These are phyloP conservation scores for Nemania bipapillata DNA, from an alignment of 2,329 filamentous ascomycete genomes.

Conservation along the genomic window DNA sequence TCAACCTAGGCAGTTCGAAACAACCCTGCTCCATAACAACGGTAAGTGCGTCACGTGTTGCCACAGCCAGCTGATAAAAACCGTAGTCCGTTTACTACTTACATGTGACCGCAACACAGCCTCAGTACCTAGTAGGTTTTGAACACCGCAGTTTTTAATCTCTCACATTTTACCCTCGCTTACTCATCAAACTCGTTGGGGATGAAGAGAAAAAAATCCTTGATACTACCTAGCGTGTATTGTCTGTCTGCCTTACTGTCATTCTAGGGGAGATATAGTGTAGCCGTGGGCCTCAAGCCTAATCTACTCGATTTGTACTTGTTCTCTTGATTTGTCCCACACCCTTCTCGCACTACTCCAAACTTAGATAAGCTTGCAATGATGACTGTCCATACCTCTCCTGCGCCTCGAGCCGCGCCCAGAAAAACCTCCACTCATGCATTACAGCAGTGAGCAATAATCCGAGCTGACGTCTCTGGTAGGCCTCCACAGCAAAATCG, in stretches of 20 bases:
- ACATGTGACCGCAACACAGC: constrained; percentile 35
- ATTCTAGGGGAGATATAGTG: constrained; percentile 25
- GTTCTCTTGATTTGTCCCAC: constrained; percentile 19
- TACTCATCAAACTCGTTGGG: background rate
- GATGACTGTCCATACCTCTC: background rate
- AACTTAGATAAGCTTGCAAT: constrained; percentile 8
- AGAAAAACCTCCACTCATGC: background rate
- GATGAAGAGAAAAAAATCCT: constrained; percentile 39
- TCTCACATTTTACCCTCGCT: constrained; percentile 10
- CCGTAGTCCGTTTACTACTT: background rate
- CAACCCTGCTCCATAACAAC: background rate
- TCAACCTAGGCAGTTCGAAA: background rate
- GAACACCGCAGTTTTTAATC: too few relatives aligned
- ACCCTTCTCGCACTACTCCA: background rate
- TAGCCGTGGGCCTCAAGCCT: constrained; percentile 9
- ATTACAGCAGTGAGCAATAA: background rate
- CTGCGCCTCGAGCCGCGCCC: background rate
- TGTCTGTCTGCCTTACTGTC: constrained; percentile 40
- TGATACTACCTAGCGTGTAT: constrained; percentile 50
- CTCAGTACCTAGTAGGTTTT: too few relatives aligned
- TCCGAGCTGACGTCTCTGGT: background rate
- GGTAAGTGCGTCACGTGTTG: constrained; percentile 8
- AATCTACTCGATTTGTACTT: constrained; percentile 17
- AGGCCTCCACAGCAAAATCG: constrained; percentile 2
- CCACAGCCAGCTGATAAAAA: background rate